These are phyloP conservation scores for Heimioporus sp. DNA, from an alignment of 768 basidiomycete genomes.

Conservation along the genomic window DNA sequence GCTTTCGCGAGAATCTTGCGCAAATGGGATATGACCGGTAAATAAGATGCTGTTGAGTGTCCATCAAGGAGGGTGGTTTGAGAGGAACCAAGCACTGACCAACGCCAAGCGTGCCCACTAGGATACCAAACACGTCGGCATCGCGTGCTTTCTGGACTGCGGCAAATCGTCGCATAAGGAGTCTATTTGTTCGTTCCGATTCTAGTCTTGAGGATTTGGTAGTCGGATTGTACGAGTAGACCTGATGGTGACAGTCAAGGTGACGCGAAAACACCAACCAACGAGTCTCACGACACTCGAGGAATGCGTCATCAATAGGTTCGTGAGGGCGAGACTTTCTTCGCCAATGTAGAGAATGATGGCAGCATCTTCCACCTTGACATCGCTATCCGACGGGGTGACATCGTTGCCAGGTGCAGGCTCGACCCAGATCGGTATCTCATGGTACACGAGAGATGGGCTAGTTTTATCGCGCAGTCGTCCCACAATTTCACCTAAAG, in stretches of 20 bases:
- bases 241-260: conserved; percentile 38
- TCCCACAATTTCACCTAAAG: conserved; percentile 17
- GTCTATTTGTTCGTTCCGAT: conserved; percentile 67
- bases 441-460: conserved; percentile 36
- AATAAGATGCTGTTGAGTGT: conserved; percentile 63
- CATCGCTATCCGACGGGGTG: background rate
- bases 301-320: conserved; percentile 82
- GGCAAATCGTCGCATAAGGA: conserved; percentile 90
- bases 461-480: conserved; percentile 24
- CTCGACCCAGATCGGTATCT: conserved; percentile 28
- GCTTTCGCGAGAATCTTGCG: conserved; percentile 61
- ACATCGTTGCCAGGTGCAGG: conserved; percentile 1
- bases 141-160: conserved; percentile 84
- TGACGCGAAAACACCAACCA: background rate
- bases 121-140: conserved; percentile 92
- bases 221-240: conserved; percentile 74
- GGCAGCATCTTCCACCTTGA: background rate
- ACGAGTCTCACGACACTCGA: conserved; percentile 48
- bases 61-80: background rate
- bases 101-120: conserved; percentile 92
- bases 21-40: conserved; percentile 82
- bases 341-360: conserved; percentile 66
- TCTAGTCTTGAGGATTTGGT: conserved; percentile 49
- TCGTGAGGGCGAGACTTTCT: conserved; percentile 78
- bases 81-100: conserved; percentile 41